Conservation (phyloP, 2,329 filamentous ascomycete genomes). For the Emmonsiellopsis sp. region DNA sequence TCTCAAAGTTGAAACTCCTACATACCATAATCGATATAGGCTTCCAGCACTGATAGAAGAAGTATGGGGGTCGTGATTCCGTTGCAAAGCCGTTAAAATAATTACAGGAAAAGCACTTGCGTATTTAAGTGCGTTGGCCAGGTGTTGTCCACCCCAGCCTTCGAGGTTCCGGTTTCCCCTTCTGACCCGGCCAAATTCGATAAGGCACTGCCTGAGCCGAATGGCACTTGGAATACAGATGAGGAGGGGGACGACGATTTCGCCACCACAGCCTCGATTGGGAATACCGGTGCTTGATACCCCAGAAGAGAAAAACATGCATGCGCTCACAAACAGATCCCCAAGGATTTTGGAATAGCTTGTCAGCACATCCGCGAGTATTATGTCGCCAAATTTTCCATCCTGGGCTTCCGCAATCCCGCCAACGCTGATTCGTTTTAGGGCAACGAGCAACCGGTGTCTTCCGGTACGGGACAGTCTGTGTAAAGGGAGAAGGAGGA, state of each 20-base stretch:
- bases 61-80: slow-evolving; percentile 47
- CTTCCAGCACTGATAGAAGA: slow-evolving; percentile 47
- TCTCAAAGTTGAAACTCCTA: neutral
- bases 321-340: slow-evolving; percentile 78
- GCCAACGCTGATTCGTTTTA: slow-evolving; percentile 72
- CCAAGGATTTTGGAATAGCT: slow-evolving; percentile 89
- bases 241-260: slow-evolving; percentile 71
- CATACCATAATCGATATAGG: slow-evolving; percentile 48
- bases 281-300: slow-evolving; percentile 71
- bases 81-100: slow-evolving; percentile 65
- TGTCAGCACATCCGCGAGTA: slow-evolving; percentile 88
- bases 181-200: slow-evolving; percentile 69
- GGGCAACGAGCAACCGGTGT: slow-evolving; percentile 62
- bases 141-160: slow-evolving; percentile 75
- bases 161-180: slow-evolving; percentile 32
- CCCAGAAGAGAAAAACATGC: slow-evolving; percentile 74
- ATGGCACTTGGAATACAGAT: slow-evolving; percentile 77
- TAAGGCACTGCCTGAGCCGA: slow-evolving; percentile 83
- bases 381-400: slow-evolving; percentile 88
- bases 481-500: slow-evolving; percentile 66
- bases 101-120: slow-evolving; percentile 90
- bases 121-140: slow-evolving; percentile 93
- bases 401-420: slow-evolving; percentile 78
- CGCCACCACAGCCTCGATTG: slow-evolving; percentile 71
- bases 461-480: slow-evolving; percentile 62